Evolutionary conservation across 495 filamentous ascomycete genomes (phyloP), one percentile per base, ranked within the genome.

Genomic region (Hypoxylon lenormandii): DNA sequence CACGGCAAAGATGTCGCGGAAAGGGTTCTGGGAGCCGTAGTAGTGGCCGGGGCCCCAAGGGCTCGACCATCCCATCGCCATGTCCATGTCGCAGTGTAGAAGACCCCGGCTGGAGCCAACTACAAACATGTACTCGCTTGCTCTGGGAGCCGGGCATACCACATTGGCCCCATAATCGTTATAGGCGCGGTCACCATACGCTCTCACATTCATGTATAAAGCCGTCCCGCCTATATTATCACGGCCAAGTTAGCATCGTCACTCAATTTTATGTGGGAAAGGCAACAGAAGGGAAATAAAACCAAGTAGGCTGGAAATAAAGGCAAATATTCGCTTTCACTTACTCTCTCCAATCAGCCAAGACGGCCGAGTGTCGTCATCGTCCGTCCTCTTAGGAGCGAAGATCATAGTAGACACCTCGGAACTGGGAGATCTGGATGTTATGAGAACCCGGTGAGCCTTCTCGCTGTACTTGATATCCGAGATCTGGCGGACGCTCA

Each of bases 91-190:
- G 12, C 70, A 51, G 10, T 59, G 30, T 5, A 69, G 6, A 18
- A 81, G 54, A 16, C 80, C 80, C 0, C 30, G n/a, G 38, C 49
- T 72, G 1, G 79, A 80, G 21, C 79, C 80, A 1, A 76, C 55
- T 1, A 77, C 49, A 58, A 76, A 78, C 18, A 70, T 49, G 0
- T 74, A 21, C 5, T 60, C 16, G 10, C 70, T 72, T 2, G 58
- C 47, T 0, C 54, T 37, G 6, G 75, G 71, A 5, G 69, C 69
- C 0, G 73, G 43, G 15, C 58, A 54, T 40, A 72, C 52, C 38
- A 61, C 68, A 36, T 74, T 30, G 37, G 52, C 64, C 23, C 49
- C 52, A 38, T 47, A 66, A 0, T 63, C 23, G 51, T 37, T 33
- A 11, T 4, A 33, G 3, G 15, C n/a, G 13, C 8, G 21, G 10